Base-by-base conservation (phyloP, 2,329 filamentous ascomycete genomes). In the Ophiostoma australiae region DNA sequence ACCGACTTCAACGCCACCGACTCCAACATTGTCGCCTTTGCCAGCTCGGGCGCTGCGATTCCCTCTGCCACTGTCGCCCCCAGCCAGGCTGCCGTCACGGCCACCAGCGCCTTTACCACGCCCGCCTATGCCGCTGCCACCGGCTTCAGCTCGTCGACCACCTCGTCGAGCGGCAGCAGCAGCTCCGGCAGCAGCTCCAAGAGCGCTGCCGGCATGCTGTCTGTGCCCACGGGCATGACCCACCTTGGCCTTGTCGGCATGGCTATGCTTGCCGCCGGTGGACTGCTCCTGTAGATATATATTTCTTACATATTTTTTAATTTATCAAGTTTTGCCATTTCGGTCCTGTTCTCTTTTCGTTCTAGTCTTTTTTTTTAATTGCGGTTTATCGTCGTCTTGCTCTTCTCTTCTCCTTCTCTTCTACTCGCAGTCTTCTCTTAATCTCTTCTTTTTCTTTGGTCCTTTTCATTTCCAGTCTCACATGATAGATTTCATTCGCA, bases 1-100 rank as follows among this genome's bases (percentile, higher is more conserved):
- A 87, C 86, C 13, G 80, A 86, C 72, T 87, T 87, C 77, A 87
- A 86, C 76, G 80, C 84, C 1, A 85, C 84, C 1, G 74, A 78
- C 8, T 82, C 81, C 58, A 83, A 86, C 71, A 78, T 87, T 39
- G 80, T 86, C 1, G 76, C 84, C 1, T 87, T 87, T 74, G 73
- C 81, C 23, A 86, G 82, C 76, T 78, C 80, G 11, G 81, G 83
- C 33, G 85, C 84, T 0, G 73, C 76, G 2, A 86, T 87, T 41
- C 85, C 85, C 1, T 84, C 81, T 13, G 82, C 84, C 3, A 86
- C 83, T 4, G 73, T 76, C 0, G 83, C 80, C 23, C 78, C 81
- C 0, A 80, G 79, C 72, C 81, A 84, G 73, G 76, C 76, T 73
- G 76, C 80, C 71, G 78, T 77, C 27, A 74, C 77, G 2, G 65